A percentile compares a stretch with the other conserved stretches of the same genome.
Conservation (phyloP, 257 asterid genomes). For the Ballota nigra region DNA sequence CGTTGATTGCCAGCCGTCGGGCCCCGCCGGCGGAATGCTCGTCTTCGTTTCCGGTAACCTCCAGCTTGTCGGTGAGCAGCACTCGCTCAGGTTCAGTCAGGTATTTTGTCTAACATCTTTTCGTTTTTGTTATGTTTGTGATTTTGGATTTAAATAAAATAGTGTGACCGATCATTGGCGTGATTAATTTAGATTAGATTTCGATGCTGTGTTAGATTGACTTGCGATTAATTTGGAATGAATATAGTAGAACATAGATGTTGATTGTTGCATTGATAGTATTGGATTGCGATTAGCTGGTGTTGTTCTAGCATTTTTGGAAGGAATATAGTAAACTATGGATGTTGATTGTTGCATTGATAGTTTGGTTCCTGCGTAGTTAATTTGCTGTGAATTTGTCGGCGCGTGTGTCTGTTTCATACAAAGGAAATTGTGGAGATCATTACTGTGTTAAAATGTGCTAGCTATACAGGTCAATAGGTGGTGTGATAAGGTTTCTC, state of each 20-base stretch:
- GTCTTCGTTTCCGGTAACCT: conserved; percentile 60
- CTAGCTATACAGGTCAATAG: not conserved
- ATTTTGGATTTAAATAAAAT: not conserved
- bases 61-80: conserved; percentile 62
- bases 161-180: not conserved
- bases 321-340: not conserved
- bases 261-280: not conserved
- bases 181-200: conserved; percentile 15
- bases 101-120: conserved; percentile 16
- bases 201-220: conserved; percentile 10
- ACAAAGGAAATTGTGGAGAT: not conserved
- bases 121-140: not conserved
- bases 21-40: conserved; percentile 60
- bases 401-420: not conserved
- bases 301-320: conserved; percentile 11
- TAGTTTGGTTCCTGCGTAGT: not conserved
- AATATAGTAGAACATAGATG: not conserved
- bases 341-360: not conserved
- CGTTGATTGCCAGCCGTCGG: conserved; percentile 60
- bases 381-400: not conserved
- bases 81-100: conserved; percentile 66
- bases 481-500: not conserved
- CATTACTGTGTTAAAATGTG: not conserved
- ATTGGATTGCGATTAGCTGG: not conserved
- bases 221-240: conserved; percentile 4